Evolutionary conservation across 2,329 filamentous ascomycete genomes (phyloP).

Genomic region (Colletotrichum orbiculare): DNA sequence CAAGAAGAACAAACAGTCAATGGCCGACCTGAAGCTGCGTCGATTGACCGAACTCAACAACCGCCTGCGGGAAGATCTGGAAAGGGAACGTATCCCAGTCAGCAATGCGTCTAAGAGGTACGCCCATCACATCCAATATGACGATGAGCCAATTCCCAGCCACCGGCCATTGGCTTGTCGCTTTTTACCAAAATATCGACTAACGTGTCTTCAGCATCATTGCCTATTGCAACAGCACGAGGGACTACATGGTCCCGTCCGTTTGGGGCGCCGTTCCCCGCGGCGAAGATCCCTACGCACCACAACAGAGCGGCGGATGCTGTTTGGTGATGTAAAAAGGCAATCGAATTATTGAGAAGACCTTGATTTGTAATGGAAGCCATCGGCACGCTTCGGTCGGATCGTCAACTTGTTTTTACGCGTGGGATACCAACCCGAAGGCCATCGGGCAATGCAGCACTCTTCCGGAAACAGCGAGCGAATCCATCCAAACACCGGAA

Average conservation of each 20-base stretch:
- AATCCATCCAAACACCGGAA: constrained; percentile 14
- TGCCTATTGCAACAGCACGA: constrained; percentile 96
- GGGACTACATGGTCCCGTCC: constrained; percentile 98
- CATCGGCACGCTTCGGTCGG: constrained; percentile 14
- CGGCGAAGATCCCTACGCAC: constrained; percentile 97
- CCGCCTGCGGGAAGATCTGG: constrained; percentile 93
- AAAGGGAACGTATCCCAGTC: constrained; percentile 93
- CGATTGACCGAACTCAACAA: constrained; percentile 97
- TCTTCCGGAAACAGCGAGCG: constrained; percentile 26
- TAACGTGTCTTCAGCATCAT: constrained; percentile 77
- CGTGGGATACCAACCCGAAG: constrained; percentile 35
- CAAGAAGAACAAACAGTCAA: constrained; percentile 97
- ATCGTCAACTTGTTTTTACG: constrained; percentile 34
- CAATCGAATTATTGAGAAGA: too few relatives aligned
- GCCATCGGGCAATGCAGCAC: constrained; percentile 29
- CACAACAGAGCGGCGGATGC: constrained; percentile 92
- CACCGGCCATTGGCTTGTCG: constrained; percentile 2
- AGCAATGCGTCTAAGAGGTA: constrained; percentile 92
- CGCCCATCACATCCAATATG: constrained; percentile 45
- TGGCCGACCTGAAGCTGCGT: constrained; percentile 97
- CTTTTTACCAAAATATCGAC: constrained; percentile 10
- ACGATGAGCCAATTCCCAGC: neutral
- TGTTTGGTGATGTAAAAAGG: constrained; percentile 87
- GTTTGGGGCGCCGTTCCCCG: constrained; percentile 96
- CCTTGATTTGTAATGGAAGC: neutral